These are phyloP conservation scores for Yarrowia alimentaria DNA, from an alignment of 805 yeast species.

Conservation along the genomic window DNA sequence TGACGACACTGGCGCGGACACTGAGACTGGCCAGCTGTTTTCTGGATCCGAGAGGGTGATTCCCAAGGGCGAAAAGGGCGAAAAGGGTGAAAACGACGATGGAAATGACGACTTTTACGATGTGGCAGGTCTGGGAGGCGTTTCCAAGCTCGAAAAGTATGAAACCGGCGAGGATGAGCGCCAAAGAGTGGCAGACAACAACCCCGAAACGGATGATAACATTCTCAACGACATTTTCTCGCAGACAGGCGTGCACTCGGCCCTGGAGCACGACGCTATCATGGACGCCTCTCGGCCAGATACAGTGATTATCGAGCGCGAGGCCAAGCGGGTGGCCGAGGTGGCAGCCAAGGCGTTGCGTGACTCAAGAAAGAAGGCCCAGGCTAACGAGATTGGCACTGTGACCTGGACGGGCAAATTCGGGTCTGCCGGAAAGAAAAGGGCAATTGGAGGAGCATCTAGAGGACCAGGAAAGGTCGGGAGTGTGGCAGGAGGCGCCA, in stretches of 20 bases:
- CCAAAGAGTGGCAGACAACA: not conserved
- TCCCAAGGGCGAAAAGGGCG: conserved; percentile 1
- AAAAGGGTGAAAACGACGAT: conserved; percentile 39
- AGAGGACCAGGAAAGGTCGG: not conserved
- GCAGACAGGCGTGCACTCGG: conserved; percentile 66
- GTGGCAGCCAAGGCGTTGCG: conserved; percentile 59
- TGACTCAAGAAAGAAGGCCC: conserved; percentile 58
- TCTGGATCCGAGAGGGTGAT: conserved; percentile 40
- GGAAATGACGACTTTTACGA: conserved; percentile 69
- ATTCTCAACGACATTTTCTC: conserved; percentile 76
- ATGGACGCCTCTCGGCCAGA: conserved; percentile 58
- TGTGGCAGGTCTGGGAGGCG: conserved; percentile 67
- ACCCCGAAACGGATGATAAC: conserved; percentile 13
- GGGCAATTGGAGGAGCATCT: not conserved
- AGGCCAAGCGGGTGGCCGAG: conserved; percentile 58
- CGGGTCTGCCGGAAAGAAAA: conserved; percentile 68
- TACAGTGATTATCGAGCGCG: conserved; percentile 54
- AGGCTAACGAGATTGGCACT: conserved; percentile 57
- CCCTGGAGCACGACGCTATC: conserved; percentile 75
- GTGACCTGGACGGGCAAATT: conserved; percentile 97
- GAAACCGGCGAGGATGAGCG: conserved; percentile 47
- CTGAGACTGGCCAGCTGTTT: conserved; percentile 6
- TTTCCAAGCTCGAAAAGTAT: conserved; percentile 65
- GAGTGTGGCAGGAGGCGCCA: not conserved
- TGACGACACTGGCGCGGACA: conserved; percentile 50